phyloP scores from a whole-genome alignment of 495 filamentous ascomycete species.

The Podospora bellae-mahoneyi region DNA sequence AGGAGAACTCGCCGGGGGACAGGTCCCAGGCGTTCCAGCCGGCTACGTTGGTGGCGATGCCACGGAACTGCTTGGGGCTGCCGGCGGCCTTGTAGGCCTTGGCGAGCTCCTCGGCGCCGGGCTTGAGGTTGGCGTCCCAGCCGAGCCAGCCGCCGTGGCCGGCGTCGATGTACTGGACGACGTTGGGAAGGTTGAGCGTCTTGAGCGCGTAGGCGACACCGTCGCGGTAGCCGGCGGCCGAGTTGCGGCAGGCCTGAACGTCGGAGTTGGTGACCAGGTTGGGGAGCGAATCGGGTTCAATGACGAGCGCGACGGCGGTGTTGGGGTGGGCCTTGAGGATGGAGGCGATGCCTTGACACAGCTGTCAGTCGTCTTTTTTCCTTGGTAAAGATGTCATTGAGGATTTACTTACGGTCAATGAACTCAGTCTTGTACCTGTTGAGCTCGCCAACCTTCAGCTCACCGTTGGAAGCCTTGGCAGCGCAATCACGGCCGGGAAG shows the following conservation, averaged over 20 bases:
- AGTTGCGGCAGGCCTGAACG: conserved; percentile 59
- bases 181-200: conserved; percentile 70
- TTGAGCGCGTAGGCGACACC: conserved; percentile 70
- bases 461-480: conserved; percentile 72
- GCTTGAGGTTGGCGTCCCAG: conserved; percentile 73
- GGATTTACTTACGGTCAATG: conserved; percentile 55
- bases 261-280: conserved; percentile 76
- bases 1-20: conserved; percentile 62
- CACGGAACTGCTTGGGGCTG: conserved; percentile 62
- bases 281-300: conserved; percentile 75
- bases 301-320: conserved; percentile 52
- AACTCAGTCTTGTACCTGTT: conserved; percentile 64
- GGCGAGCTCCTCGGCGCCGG: conserved; percentile 66
- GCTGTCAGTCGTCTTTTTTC: conserved; percentile 31
- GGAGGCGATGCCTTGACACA: conserved; percentile 51
- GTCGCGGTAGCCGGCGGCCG: conserved; percentile 61
- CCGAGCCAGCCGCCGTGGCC: conserved; percentile 82
- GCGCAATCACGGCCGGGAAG: conserved; percentile 76
- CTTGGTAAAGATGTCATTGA: conserved; percentile 15
- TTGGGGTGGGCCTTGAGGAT: conserved; percentile 54
- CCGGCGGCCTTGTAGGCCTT: conserved; percentile 63
- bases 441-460: conserved; percentile 63
- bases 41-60: conserved; percentile 74
- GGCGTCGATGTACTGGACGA: conserved; percentile 80
- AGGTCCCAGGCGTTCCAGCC: conserved; percentile 68